A percentile compares a stretch with the other conserved stretches of the same genome.
Evolutionary conservation across 2,329 filamentous ascomycete genomes (phyloP).

Genomic region (Cercospora sp.): DNA sequence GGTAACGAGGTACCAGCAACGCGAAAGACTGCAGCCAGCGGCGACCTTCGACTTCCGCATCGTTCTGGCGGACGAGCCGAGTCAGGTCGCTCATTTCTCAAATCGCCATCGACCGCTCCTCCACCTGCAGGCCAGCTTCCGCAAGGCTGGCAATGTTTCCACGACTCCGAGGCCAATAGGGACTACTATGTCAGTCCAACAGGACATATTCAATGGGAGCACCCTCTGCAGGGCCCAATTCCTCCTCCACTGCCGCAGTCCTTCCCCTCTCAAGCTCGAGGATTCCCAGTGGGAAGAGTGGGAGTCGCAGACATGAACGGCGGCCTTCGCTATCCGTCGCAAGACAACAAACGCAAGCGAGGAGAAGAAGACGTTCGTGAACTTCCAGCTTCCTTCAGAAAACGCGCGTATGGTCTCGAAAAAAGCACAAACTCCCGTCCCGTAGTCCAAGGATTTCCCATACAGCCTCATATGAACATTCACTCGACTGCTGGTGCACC

Average conservation of each 20-base stretch:
- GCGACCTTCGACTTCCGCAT: no score
- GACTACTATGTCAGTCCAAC: background rate
- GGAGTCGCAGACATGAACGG: background rate
- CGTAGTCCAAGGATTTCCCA: background rate
- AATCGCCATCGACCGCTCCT: background rate
- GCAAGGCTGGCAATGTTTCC: background rate
- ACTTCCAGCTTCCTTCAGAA: background rate
- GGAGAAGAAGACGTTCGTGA: background rate
- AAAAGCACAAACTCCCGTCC: background rate
- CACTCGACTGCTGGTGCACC: background rate
- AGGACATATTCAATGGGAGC: background rate
- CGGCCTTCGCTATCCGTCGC: background rate
- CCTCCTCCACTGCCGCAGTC: background rate
- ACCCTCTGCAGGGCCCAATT: background rate
- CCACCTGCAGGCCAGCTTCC: background rate
- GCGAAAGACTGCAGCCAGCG: background rate
- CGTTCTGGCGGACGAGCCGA: background rate
- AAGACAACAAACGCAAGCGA: background rate
- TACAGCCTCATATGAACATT: background rate
- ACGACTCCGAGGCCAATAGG: background rate
- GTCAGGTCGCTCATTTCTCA: background rate
- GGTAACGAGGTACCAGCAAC: background rate
- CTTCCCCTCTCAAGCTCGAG: background rate
- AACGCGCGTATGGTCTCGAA: background rate
- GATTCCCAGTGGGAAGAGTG: background rate